Evolutionary conservation across 2,329 filamentous ascomycete species (phyloP).

Genomic region (Colletotrichum cordylinicola): DNA sequence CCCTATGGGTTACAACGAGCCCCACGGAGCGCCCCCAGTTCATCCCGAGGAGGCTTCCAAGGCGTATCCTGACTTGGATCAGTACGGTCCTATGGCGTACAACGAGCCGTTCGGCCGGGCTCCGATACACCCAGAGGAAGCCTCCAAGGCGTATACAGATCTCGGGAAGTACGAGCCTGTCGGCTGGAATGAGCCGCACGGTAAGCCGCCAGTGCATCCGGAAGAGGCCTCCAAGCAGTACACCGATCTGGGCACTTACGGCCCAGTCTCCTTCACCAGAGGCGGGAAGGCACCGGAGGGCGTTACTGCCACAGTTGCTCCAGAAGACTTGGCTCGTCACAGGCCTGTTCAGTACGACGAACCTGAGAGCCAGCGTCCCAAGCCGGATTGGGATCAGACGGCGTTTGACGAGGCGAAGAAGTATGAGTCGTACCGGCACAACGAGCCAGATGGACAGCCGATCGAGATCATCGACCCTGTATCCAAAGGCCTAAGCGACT

Average conservation of each 20-base stretch:
- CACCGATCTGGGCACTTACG: constrained; percentile 39
- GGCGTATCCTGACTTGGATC: constrained; percentile 43
- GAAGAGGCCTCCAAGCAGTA: constrained; percentile 44
- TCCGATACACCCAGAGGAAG: constrained; percentile 7
- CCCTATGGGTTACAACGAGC: constrained; percentile 38
- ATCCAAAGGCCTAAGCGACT: constrained; percentile 40
- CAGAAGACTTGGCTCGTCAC: constrained; percentile 12
- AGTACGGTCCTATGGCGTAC: constrained; percentile 35
- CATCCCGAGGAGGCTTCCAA: constrained; percentile 41
- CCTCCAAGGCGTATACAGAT: constrained; percentile 17
- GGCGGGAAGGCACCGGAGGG: constrained; percentile 17
- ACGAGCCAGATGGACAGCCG: constrained; percentile 38
- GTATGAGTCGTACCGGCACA: constrained; percentile 41
- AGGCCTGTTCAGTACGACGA: constrained; percentile 10
- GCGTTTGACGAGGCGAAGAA: constrained; percentile 41
- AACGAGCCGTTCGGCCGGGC: constrained; percentile 26
- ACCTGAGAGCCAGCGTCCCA: constrained; percentile 30
- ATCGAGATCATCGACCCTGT: constrained; percentile 35
- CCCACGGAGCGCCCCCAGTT: constrained; percentile 32
- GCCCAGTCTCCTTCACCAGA: constrained; percentile 26
- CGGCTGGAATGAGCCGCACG: constrained; percentile 28
- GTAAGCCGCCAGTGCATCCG: constrained; percentile 23
- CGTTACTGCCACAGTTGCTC: neutral
- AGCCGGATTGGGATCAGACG: constrained; percentile 37
- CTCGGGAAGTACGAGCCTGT: constrained; percentile 22